Conservation (phyloP, 768 basidiomycete species). For the Rhodotorula graminis region DNA sequence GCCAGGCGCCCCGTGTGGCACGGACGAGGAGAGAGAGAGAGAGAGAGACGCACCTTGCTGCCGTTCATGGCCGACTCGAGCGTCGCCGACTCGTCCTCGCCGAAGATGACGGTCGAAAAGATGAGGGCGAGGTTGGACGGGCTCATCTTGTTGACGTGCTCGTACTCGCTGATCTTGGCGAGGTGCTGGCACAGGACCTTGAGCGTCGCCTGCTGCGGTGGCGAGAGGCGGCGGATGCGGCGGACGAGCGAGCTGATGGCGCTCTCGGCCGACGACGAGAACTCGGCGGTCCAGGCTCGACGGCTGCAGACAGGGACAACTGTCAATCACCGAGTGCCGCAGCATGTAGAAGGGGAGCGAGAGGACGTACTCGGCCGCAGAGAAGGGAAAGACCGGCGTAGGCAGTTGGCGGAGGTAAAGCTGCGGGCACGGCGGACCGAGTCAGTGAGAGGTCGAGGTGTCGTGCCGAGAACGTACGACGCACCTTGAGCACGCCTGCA, state of each 20-base stretch:
- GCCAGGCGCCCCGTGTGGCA: no score
- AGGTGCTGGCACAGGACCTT: conserved; percentile 40
- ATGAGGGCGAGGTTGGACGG: conserved; percentile 36
- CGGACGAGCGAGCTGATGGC: conserved; percentile 16
- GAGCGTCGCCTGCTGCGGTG: conserved; percentile 40
- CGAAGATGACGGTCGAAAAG: conserved; percentile 35
- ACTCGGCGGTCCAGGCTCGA: conserved; percentile 14
- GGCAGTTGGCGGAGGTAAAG: conserved; percentile 44
- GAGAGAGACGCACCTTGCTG: neutral
- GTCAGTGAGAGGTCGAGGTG: neutral
- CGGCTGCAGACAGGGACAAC: neutral
- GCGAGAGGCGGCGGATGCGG: conserved; percentile 35
- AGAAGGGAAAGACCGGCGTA: conserved; percentile 36
- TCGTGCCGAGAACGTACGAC: neutral
- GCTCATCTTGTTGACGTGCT: conserved; percentile 40
- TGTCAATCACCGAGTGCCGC: neutral
- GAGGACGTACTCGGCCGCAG: conserved; percentile 20
- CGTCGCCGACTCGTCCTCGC: conserved; percentile 27
- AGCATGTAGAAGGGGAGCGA: neutral
- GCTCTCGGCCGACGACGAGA: neutral
- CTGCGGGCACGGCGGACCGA: neutral
- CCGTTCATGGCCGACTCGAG: conserved; percentile 21
- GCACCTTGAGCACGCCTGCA: conserved; percentile 39
- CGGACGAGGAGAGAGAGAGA: neutral
- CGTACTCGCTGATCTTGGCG: conserved; percentile 28